Conservation (phyloP, 2,329 filamentous ascomycete species). For the Aspergillus arachidicola region DNA sequence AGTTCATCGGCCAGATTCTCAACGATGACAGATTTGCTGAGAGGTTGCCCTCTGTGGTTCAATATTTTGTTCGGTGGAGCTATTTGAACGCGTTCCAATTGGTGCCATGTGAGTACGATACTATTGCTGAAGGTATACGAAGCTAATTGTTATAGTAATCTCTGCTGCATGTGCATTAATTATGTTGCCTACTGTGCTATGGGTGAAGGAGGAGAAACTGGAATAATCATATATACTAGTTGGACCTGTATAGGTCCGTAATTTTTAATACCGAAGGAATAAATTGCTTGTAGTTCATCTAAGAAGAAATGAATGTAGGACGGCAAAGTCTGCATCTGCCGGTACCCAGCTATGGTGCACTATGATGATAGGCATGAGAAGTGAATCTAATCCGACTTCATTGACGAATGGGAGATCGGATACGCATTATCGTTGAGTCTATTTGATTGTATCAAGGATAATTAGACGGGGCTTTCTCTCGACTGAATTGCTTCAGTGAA, state of each 20-base stretch:
- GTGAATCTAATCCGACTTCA: not conserved
- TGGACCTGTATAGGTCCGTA: not conserved
- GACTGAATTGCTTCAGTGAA: not conserved
- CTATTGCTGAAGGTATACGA: not conserved
- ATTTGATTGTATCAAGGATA: not conserved
- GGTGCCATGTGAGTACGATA: conserved; percentile 12
- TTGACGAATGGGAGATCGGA: not conserved
- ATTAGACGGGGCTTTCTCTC: not conserved
- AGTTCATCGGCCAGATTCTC: conserved; percentile 18
- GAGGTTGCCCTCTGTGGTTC: conserved; percentile 7
- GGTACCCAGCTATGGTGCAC: not conserved
- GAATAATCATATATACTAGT: not conserved
- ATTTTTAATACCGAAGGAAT: not conserved
- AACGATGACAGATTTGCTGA: conserved; percentile 16
- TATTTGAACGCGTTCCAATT: conserved; percentile 19
- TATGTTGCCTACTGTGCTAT: not conserved
- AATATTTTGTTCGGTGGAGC: conserved; percentile 12
- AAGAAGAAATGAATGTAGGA: not conserved
- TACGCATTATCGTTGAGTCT: not conserved
- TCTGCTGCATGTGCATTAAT: not conserved
- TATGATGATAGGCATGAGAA: not conserved
- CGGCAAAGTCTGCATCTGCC: not conserved
- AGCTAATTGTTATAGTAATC: not conserved
- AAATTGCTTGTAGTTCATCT: not conserved
- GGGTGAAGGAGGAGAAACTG: not conserved